Evolutionary conservation across 2,329 filamentous ascomycete genomes (phyloP).

Genomic region (Remersonia thermophila): DNA sequence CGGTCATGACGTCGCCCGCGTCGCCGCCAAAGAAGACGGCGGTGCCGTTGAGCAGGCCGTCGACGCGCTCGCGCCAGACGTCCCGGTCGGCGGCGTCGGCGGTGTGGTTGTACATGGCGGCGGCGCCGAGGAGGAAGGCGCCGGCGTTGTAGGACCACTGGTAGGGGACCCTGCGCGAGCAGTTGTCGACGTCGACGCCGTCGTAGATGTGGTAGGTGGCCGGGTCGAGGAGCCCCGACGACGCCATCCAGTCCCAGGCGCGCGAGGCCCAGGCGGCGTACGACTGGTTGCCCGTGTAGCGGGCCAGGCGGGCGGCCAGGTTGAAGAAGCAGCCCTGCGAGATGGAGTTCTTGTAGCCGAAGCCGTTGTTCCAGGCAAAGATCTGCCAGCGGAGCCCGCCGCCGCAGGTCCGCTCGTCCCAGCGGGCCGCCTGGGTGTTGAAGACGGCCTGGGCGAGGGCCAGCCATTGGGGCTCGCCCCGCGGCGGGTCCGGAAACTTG

Average conservation of each 20-base stretch:
- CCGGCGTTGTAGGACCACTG: conserved; percentile 63
- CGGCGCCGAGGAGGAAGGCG: conserved; percentile 51
- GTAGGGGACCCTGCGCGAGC: conserved; percentile 43
- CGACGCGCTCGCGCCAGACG: conserved; percentile 46
- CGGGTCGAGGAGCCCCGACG: conserved; percentile 44
- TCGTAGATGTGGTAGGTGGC: conserved; percentile 48
- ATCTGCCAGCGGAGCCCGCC: conserved; percentile 80
- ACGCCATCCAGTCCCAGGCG: conserved; percentile 57
- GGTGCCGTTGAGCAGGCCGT: conserved; percentile 42
- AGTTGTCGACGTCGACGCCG: conserved; percentile 47
- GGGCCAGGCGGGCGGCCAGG: conserved; percentile 44
- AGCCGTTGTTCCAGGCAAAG: conserved; percentile 70
- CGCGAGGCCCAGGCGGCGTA: conserved; percentile 68
- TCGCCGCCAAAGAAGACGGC: conserved; percentile 39
- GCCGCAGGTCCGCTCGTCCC: conserved; percentile 56
- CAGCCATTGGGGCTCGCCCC: conserved; percentile 51
- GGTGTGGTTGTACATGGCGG: conserved; percentile 56
- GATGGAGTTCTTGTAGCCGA: conserved; percentile 52
- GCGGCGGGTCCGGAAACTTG: conserved; percentile 49
- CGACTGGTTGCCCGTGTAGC: conserved; percentile 64
- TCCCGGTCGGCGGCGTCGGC: conserved; percentile 22
- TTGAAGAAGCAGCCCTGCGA: conserved; percentile 41
- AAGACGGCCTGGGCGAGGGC: conserved; percentile 69
- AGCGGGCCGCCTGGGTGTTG: conserved; percentile 62
- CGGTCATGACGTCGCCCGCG: conserved; percentile 46